Evolutionary conservation across 257 asterid genomes (phyloP), one percentile per base, ranked within the genome.

Genomic region (Dorcoceras hygrometricum): DNA sequence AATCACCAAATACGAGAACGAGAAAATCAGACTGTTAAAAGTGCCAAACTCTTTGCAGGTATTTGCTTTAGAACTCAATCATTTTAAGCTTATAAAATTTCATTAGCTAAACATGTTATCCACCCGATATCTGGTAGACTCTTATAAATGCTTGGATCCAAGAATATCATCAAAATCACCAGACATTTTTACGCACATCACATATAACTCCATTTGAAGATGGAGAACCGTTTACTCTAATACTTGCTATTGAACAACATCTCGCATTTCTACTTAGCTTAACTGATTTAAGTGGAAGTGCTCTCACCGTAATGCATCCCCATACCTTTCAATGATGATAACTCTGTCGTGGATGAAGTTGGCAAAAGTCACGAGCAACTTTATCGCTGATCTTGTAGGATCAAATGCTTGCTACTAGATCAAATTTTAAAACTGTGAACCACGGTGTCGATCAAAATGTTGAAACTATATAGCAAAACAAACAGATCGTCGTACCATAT

Each of bases 1-100:
- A 73, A 82, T 77, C 25, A 75, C 84, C 55, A 69, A 75, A 70
- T 80, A 75, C 59, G 95, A 79, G 87, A 81, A 78, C 57, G 82
- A 74, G 68, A 90, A 90, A 72, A 65, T 83, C 75, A 61, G 64
- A 69, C 75, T 61, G 68, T 70, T 54, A 18, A 31, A 65, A 50
- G 74, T 76, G 66, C 78, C 63, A 43, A 62, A 43, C 56, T 70
- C 69, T 60, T 63, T 69, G 71, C 91, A 85, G 96, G 96, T 87
- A 76, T 64, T 32, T 70, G 58, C 62, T 70, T 26, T 36, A 56
- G 57, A 56, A 43, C 53, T 20, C 62, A 36, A n/a, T 61, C 63
- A 23, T 61, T 73, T 53, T 2, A 39, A 50, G 63, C 54, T 59
- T 53, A 71, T 31, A n/a, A 50, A 57, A 23, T 69, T 71, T 65